Evolutionary conservation across 805 yeast species (phyloP).

Genomic region (Candida tibetensis): DNA sequence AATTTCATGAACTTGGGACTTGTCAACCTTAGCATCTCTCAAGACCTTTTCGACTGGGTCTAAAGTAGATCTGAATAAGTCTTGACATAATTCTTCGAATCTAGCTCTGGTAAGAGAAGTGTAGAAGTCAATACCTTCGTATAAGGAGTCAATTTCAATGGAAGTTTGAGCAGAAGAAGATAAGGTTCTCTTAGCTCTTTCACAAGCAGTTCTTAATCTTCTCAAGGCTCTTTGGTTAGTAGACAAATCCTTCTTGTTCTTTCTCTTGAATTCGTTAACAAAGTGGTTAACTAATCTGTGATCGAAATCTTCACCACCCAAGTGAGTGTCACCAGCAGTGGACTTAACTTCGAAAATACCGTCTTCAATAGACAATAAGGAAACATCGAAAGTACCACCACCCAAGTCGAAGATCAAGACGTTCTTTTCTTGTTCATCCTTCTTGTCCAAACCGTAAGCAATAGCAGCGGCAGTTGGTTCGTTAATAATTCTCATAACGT

Average conservation of each 20-base stretch:
- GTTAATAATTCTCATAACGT: slow-evolving; percentile 33
- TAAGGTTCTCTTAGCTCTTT: slow-evolving; percentile 98
- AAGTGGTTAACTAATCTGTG: slow-evolving; percentile 93
- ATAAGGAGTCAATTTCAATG: slow-evolving; percentile 90
- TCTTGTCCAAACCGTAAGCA: slow-evolving; percentile 45
- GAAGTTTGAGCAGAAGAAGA: slow-evolving; percentile 95
- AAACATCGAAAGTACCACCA: slow-evolving; percentile 47
- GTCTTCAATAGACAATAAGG: slow-evolving; percentile 46
- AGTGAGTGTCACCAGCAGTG: slow-evolving; percentile 52
- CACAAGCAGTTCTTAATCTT: slow-evolving; percentile 98
- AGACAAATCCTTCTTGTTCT: slow-evolving; percentile 92
- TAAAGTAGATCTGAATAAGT: slow-evolving; percentile 87
- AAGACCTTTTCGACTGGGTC: slow-evolving; percentile 96
- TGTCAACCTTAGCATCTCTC: slow-evolving; percentile 86
- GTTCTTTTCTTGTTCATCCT: slow-evolving; percentile 63
- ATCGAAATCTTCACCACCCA: slow-evolving; percentile 99
- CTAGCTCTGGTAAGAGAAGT: slow-evolving; percentile 96
- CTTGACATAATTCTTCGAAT: slow-evolving; percentile 94
- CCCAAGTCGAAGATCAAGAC: slow-evolving; percentile 47
- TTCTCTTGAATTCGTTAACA: slow-evolving; percentile 94
- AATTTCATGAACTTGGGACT: slow-evolving; percentile 86
- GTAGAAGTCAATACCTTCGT: slow-evolving; percentile 95
- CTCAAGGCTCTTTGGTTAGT: slow-evolving; percentile 95
- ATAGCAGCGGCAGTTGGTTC: slow-evolving; percentile 35
- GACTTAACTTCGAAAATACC: slow-evolving; percentile 50